These are phyloP conservation scores for Casuarina cunninghamiana DNA, from an alignment of 306 rosid genomes.

Conservation along the genomic window DNA sequence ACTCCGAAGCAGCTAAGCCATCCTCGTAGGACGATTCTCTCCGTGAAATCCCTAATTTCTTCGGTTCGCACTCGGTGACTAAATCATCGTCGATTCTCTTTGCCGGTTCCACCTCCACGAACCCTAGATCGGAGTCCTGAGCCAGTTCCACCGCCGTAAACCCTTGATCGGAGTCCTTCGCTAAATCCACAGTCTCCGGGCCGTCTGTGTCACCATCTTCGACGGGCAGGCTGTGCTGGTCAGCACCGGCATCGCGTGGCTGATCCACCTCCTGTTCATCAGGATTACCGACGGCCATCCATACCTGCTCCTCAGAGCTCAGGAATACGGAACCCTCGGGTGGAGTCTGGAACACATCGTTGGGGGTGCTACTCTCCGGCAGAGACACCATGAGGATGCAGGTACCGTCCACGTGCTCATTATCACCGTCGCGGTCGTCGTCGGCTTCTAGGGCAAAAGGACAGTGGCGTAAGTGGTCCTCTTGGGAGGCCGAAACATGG, in stretches of 20 bases:
- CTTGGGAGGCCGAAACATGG: slow-evolving; percentile 33
- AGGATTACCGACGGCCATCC: neutral
- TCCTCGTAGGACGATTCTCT: slow-evolving; percentile 18
- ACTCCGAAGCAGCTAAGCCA: slow-evolving; percentile 11
- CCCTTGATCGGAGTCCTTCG: slow-evolving; percentile 39
- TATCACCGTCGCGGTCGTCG: neutral
- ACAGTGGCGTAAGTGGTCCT: slow-evolving; percentile 18
- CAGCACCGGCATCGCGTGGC: neutral
- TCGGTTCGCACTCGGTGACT: neutral
- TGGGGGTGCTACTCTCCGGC: slow-evolving; percentile 31
- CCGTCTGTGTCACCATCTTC: too few relatives aligned
- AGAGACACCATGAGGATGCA: slow-evolving; percentile 36
- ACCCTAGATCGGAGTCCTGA: neutral
- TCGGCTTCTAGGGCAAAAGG: neutral
- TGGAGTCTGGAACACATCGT: slow-evolving; percentile 55
- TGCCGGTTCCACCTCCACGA: too few relatives aligned
- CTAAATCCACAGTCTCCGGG: slow-evolving; percentile 25
- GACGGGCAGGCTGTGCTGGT: too few relatives aligned
- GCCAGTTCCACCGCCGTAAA: slow-evolving; percentile 9
- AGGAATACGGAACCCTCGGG: slow-evolving; percentile 36
- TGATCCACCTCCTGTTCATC: neutral
- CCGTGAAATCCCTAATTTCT: too few relatives aligned
- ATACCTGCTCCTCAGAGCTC: slow-evolving; percentile 28
- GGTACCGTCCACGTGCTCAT: slow-evolving; percentile 14
- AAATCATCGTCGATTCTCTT: neutral